phyloP scores from a whole-genome alignment of 1,139 yeast genomes.

The Blastobotrys raffinosifermentans region DNA sequence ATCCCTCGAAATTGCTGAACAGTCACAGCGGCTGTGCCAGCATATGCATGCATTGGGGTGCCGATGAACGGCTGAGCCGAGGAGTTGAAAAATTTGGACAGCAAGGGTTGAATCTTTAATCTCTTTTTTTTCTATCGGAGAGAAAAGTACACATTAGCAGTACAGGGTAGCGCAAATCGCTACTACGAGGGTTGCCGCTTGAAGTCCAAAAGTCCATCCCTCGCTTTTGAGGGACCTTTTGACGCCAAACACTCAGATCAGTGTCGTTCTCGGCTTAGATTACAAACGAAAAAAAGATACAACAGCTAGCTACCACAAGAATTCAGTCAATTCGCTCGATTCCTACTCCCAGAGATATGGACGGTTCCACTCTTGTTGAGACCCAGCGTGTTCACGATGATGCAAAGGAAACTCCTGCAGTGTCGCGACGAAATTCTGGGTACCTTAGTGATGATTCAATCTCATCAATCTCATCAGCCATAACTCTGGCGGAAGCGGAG shows the following conservation, averaged over 20 bases:
- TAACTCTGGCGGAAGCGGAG: not conserved
- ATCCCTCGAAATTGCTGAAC: too few relatives aligned
- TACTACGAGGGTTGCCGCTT: constrained; percentile 25
- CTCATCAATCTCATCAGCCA: constrained; percentile 1
- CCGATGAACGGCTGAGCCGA: too few relatives aligned
- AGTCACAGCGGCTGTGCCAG: too few relatives aligned
- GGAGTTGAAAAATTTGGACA: too few relatives aligned
- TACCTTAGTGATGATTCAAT: constrained; percentile 5
- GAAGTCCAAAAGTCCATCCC: constrained; percentile 20
- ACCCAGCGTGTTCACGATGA: not conserved
- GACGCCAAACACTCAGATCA: not conserved
- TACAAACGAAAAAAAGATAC: too few relatives aligned
- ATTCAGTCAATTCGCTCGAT: too few relatives aligned
- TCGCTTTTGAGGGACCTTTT: constrained; percentile 9
- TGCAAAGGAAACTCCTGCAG: not conserved
- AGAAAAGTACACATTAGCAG: constrained; percentile 9
- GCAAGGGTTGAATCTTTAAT: too few relatives aligned
- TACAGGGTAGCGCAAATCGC: constrained; percentile 12
- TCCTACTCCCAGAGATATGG: constrained; percentile 1
- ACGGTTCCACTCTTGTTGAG: not conserved
- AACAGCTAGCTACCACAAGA: too few relatives aligned
- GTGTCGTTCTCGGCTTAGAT: not conserved
- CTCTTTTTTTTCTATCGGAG: constrained; percentile 10
- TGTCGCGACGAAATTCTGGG: constrained; percentile 1
- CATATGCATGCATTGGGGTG: too few relatives aligned